phyloP scores from a whole-genome alignment of 306 rosid genomes.

The Cyclanthera cordifolia region DNA sequence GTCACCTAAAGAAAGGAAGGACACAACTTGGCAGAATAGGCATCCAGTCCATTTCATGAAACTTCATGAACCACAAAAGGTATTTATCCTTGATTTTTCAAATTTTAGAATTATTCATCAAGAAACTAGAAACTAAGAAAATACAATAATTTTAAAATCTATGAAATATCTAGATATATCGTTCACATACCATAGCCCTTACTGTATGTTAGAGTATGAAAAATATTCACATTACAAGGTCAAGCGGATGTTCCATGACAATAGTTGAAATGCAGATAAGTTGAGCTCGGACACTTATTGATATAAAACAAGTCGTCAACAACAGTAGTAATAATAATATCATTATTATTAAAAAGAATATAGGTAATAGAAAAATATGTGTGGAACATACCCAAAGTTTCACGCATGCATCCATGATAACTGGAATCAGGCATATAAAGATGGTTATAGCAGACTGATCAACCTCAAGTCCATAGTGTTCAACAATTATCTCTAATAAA shows the following conservation, averaged over 20 bases:
- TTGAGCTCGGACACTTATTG: too few species aligned
- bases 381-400: conserved; percentile 75
- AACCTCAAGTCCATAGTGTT: conserved; percentile 78
- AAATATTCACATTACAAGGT: too few species aligned
- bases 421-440: conserved; percentile 75
- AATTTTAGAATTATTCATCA: background rate
- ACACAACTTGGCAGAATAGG: background rate
- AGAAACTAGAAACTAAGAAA: background rate
- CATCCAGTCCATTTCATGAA: background rate
- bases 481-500: conserved; percentile 59
- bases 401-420: conserved; percentile 72
- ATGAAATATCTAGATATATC: background rate
- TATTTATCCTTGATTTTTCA: background rate
- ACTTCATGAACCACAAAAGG: background rate
- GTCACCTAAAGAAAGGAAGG: background rate
- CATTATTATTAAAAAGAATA: too few species aligned
- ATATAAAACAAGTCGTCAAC: too few species aligned
- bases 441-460: conserved; percentile 64
- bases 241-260: too few species aligned
- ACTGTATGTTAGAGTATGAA: background rate
- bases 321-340: too few species aligned
- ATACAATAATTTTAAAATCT: background rate
- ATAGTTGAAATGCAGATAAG: too few species aligned
- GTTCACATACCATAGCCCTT: background rate
- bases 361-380: conserved; percentile 6